These are phyloP conservation scores for Truncatella angustata DNA, from an alignment of 2,329 filamentous ascomycete genomes.

Conservation along the genomic window DNA sequence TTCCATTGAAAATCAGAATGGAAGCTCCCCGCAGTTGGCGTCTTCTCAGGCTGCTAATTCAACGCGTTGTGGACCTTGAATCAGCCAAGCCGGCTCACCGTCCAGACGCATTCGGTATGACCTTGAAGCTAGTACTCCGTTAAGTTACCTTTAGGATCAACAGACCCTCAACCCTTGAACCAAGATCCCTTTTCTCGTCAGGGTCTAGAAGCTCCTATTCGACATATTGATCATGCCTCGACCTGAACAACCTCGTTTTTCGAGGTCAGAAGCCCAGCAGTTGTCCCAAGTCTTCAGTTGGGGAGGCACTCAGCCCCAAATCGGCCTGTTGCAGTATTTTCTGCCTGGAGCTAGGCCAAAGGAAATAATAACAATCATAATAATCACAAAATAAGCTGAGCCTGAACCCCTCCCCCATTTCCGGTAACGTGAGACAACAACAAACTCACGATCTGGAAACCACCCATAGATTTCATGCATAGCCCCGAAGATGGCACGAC, in stretches of 20 bases:
- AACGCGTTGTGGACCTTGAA: neutral
- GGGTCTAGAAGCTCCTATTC: neutral
- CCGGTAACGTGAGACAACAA: too few relatives aligned
- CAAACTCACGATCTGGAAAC: too few relatives aligned
- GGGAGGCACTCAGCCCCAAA: too few relatives aligned
- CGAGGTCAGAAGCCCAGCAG: too few relatives aligned
- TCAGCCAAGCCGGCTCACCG: neutral
- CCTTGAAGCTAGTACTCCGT: neutral
- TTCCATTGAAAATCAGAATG: slow-evolving; percentile 7
- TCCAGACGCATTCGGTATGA: slow-evolving; percentile 3
- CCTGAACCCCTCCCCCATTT: too few relatives aligned
- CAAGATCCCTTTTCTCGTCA: neutral
- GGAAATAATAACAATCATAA: too few relatives aligned
- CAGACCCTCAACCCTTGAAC: slow-evolving; percentile 1
- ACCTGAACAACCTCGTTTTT: too few relatives aligned
- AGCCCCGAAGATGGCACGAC: too few relatives aligned
- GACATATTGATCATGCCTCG: neutral
- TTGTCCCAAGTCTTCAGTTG: neutral
- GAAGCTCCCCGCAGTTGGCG: slow-evolving; percentile 2
- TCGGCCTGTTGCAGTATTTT: too few relatives aligned
- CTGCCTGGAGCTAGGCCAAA: too few relatives aligned
- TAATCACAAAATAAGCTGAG: too few relatives aligned
- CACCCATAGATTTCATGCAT: too few relatives aligned
- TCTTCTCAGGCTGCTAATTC: slow-evolving; percentile 5
- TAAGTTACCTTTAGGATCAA: neutral